These are phyloP conservation scores for Solanum etuberosum DNA, from an alignment of 257 asterid genomes.

Conservation along the genomic window DNA sequence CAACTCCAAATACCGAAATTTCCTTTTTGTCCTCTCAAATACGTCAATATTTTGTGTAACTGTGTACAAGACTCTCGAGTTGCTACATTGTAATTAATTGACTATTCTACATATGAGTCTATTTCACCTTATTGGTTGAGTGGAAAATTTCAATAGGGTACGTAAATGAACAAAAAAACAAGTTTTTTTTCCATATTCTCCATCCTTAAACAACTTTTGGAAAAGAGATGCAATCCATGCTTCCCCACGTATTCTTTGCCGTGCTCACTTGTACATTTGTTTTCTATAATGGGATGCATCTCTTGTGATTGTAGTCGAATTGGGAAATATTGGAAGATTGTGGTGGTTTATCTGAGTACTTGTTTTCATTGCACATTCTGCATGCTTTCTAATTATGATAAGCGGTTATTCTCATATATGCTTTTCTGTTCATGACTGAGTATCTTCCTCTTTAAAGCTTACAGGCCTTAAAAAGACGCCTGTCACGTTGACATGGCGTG, in stretches of 20 bases:
- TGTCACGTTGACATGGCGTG: conserved; percentile 63
- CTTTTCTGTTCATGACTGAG: background rate
- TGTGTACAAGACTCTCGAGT: background rate
- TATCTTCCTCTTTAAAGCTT: conserved; percentile 44
- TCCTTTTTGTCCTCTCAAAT: background rate
- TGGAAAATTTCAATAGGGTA: background rate
- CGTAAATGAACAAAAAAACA: background rate
- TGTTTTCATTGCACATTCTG: background rate
- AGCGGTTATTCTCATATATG: background rate
- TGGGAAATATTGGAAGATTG: background rate
- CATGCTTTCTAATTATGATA: background rate
- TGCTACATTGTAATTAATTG: background rate
- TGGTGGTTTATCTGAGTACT: background rate
- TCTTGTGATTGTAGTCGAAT: background rate
- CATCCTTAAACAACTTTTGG: background rate
- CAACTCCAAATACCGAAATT: background rate
- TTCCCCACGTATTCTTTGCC: background rate
- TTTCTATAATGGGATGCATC: background rate
- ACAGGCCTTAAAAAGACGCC: conserved; percentile 60
- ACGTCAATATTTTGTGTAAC: background rate
- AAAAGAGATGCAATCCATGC: background rate
- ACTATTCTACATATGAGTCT: background rate
- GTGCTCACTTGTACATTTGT: background rate
- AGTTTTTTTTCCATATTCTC: background rate
- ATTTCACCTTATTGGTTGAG: background rate